Conservation (phyloP, 345 rosid genomes). For the Euclidium syriacum region DNA sequence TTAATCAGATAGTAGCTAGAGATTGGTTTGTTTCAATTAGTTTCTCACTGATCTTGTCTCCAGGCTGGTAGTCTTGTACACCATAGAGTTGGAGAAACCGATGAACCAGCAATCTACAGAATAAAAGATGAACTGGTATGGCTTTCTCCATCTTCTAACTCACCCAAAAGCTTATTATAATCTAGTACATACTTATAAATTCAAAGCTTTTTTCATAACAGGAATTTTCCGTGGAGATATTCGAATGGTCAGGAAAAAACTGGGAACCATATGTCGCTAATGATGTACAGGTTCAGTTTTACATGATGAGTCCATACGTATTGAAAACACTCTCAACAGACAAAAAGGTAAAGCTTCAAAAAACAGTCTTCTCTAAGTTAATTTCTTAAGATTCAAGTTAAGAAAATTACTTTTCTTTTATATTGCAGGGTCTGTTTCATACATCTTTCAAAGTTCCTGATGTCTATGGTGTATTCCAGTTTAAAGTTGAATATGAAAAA, state of each 20-base stretch:
- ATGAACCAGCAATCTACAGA: slow-evolving; percentile 58
- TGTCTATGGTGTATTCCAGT: slow-evolving; percentile 75
- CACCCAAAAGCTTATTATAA: background rate
- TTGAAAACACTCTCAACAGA: slow-evolving; percentile 58
- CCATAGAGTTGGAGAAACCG: slow-evolving; percentile 50
- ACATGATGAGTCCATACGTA: slow-evolving; percentile 77
- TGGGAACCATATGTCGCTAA: slow-evolving; percentile 67
- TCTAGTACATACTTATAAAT: too few relatives aligned
- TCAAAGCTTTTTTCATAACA: too few relatives aligned
- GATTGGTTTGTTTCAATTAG: background rate
- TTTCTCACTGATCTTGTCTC: slow-evolving; percentile 16
- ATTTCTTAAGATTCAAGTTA: background rate
- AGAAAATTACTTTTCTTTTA: too few relatives aligned
- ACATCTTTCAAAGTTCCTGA: slow-evolving; percentile 71
- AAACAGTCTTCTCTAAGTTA: background rate
- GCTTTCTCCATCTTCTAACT: slow-evolving; percentile 4
- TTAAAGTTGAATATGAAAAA: slow-evolving; percentile 64
- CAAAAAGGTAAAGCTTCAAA: slow-evolving; percentile 35
- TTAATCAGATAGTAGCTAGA: slow-evolving; percentile 2
- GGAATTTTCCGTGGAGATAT: slow-evolving; percentile 60
- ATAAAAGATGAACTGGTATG: slow-evolving; percentile 65
- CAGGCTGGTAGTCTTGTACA: slow-evolving; percentile 56
- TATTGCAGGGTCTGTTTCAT: slow-evolving; percentile 58
- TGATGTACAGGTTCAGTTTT: slow-evolving; percentile 67
- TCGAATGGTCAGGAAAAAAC: slow-evolving; percentile 64